Percentiles rank a stretch among this genome's conserved stretches.
phyloP scores from a whole-genome alignment of 202 grass and related monocot species.

The Carex sylvatica region DNA sequence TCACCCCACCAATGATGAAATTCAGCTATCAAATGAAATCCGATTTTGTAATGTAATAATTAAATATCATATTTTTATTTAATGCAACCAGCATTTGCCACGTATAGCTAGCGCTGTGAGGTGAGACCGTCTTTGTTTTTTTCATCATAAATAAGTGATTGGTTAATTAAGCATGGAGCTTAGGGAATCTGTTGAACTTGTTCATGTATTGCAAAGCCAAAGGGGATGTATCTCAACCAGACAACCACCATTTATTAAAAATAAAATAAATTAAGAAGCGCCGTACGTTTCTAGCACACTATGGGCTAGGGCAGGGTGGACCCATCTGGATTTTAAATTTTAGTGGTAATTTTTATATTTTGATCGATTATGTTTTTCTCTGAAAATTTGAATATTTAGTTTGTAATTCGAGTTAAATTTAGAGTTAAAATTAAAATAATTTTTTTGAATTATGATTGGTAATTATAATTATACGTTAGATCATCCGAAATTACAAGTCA shows the following conservation, averaged over 20 bases:
- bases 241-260: conserved; percentile 14
- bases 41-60: background rate
- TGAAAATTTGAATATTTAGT: too few species aligned
- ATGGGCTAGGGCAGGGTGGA: background rate
- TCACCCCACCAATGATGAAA: conserved; percentile 9
- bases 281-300: conserved; percentile 13
- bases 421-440: too few species aligned
- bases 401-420: too few species aligned
- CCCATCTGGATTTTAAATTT: too few species aligned
- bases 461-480: too few species aligned
- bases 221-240: conserved; percentile 1
- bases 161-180: background rate
- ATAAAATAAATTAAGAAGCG: background rate
- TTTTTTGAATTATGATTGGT: too few species aligned
- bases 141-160: conserved; percentile 1
- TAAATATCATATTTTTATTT: background rate
- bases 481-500: too few species aligned
- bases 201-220: background rate
- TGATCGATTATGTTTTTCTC: too few species aligned
- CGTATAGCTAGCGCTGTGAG: conserved; percentile 10
- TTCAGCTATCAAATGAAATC: background rate
- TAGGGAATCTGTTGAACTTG: conserved; percentile 19
- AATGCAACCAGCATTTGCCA: background rate
- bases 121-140: background rate
- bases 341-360: too few species aligned